Percentiles rank a stretch among this genome's conserved stretches.
phyloP scores from a whole-genome alignment of 495 filamentous ascomycete genomes.

The Talaromyces ruber region DNA sequence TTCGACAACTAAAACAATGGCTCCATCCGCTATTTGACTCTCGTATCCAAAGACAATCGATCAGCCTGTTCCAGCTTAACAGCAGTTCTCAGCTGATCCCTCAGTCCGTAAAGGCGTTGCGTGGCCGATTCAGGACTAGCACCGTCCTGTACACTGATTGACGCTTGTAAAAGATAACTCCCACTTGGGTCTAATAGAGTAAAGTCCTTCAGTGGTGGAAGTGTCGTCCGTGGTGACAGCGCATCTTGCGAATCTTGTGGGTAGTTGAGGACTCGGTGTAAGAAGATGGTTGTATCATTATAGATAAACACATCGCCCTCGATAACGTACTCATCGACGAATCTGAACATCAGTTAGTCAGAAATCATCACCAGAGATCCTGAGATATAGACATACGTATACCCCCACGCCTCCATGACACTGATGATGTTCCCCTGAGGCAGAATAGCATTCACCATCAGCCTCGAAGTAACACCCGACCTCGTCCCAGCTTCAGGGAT shows the following conservation, averaged over 20 bases:
- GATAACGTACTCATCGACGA: conserved; percentile 38
- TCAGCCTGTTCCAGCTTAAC: conserved; percentile 57
- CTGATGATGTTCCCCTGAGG: conserved; percentile 33
- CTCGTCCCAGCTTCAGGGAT: conserved; percentile 42
- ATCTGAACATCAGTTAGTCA: conserved; percentile 20
- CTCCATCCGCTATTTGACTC: conserved; percentile 38
- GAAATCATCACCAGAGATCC: conserved; percentile 10
- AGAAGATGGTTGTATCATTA: conserved; percentile 37
- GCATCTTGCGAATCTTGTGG: conserved; percentile 16
- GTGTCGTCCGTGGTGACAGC: conserved; percentile 19
- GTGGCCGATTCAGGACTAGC: conserved; percentile 44
- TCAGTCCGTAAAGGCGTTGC: conserved; percentile 51
- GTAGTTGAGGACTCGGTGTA: conserved; percentile 39
- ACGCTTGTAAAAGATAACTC: conserved; percentile 43
- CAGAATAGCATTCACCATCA: conserved; percentile 36
- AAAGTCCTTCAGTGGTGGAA: conserved; percentile 27
- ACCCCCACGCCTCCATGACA: conserved; percentile 44
- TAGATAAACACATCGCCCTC: conserved; percentile 41
- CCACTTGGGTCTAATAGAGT: conserved; percentile 35
- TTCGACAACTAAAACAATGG: neutral
- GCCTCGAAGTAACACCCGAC: conserved; percentile 37
- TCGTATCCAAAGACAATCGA: conserved; percentile 56
- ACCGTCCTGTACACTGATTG: conserved; percentile 40
- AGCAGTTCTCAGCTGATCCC: conserved; percentile 53
- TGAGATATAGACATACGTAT: conserved; percentile 28